Evolutionary conservation across 768 basidiomycete species (phyloP).

Genomic region (Cystofilobasidium bisporidii): DNA sequence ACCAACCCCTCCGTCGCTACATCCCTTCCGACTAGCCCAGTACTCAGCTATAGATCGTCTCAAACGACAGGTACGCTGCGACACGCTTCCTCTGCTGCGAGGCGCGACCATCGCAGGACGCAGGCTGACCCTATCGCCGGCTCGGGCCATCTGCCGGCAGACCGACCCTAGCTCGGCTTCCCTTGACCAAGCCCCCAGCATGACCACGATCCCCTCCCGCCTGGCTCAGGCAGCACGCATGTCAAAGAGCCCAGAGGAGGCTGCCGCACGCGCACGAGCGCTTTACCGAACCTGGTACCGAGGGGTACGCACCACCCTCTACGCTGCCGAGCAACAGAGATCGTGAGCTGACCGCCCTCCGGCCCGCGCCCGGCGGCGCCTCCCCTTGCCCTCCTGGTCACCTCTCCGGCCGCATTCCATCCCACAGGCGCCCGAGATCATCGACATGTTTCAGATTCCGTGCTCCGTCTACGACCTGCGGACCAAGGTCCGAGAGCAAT

Average conservation of each 20-base stretch:
- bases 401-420: neutral
- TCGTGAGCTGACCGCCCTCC: too few species aligned
- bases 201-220: slow-evolving; percentile 82
- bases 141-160: too few species aligned
- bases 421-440: slow-evolving; percentile 79
- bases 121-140: too few species aligned
- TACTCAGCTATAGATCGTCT: too few species aligned
- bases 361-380: neutral
- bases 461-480: slow-evolving; percentile 68
- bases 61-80: too few species aligned
- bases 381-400: neutral
- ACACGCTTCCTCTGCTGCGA: too few species aligned
- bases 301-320: slow-evolving; percentile 51
- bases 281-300: slow-evolving; percentile 93
- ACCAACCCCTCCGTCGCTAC: too few species aligned
- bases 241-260: slow-evolving; percentile 50
- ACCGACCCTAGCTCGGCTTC: too few species aligned
- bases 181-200: slow-evolving; percentile 32
- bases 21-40: too few species aligned
- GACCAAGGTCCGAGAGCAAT: slow-evolving; percentile 69
- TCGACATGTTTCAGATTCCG: slow-evolving; percentile 68
- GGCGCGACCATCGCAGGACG: too few species aligned
- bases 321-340: too few species aligned
- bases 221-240: slow-evolving; percentile 61
- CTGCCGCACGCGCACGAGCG: slow-evolving; percentile 57